Evolutionary conservation across 2,329 filamentous ascomycete genomes (phyloP).

Genomic region (Spiromastix sp.): DNA sequence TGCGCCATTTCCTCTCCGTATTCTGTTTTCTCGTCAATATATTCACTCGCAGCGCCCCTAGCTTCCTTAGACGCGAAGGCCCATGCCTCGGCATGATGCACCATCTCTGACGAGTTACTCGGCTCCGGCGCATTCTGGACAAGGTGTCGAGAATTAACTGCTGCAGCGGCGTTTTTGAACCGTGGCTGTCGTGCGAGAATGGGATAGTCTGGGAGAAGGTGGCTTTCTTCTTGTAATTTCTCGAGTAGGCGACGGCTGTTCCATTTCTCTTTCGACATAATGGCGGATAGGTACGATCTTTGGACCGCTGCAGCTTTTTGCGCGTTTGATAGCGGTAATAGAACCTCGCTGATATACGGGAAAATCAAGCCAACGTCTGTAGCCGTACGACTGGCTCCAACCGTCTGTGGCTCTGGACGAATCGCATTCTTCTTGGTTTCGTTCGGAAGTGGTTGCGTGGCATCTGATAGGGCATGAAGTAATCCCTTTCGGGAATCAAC

Average conservation of each 20-base stretch:
- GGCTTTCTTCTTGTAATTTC: constrained; percentile 32
- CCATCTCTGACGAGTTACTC: constrained; percentile 19
- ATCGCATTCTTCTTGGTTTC: constrained; percentile 13
- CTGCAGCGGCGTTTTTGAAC: constrained; percentile 24
- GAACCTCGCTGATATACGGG: constrained; percentile 21
- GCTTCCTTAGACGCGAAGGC: constrained; percentile 29
- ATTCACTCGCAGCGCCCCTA: constrained; percentile 19
- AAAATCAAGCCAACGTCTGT: constrained; percentile 11
- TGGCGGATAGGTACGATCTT: constrained; percentile 25
- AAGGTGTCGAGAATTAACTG: constrained; percentile 16
- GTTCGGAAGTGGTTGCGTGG: constrained; percentile 23
- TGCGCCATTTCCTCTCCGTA: constrained; percentile 22
- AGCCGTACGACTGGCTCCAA: background rate
- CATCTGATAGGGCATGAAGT: constrained; percentile 25
- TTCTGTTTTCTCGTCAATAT: constrained; percentile 23
- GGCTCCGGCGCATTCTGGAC: constrained; percentile 9
- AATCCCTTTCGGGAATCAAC: constrained; percentile 25
- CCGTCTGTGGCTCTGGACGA: background rate
- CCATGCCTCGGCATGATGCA: constrained; percentile 29
- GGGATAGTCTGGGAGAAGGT: constrained; percentile 33
- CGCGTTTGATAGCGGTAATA: constrained; percentile 25
- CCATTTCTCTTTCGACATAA: constrained; percentile 29
- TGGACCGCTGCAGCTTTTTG: constrained; percentile 28
- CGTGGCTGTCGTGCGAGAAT: constrained; percentile 25
- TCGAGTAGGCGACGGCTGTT: constrained; percentile 26